These are phyloP conservation scores for Scheffersomyces amazonensis DNA, from an alignment of 805 yeast species.

Conservation along the genomic window DNA sequence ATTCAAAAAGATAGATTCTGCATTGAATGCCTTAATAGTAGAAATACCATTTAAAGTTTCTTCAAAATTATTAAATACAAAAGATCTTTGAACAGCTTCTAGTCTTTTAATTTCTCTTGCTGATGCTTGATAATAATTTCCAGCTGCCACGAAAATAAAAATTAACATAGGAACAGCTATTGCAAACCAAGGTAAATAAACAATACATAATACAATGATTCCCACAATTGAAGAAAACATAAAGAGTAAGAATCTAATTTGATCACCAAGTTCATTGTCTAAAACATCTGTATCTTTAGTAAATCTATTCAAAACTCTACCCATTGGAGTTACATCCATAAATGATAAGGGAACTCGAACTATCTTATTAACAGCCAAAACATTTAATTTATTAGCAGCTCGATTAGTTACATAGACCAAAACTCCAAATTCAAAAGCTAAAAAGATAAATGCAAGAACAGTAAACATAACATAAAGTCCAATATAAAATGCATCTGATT, in stretches of 20 bases:
- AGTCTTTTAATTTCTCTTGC: conserved; percentile 74
- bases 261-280: conserved; percentile 72
- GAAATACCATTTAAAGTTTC: conserved; percentile 66
- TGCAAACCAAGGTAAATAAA: conserved; percentile 75
- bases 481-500: conserved; percentile 55
- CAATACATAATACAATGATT: conserved; percentile 60
- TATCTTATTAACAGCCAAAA: conserved; percentile 52
- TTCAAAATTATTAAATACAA: conserved; percentile 67
- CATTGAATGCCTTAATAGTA: conserved; percentile 60
- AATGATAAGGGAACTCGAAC: conserved; percentile 74
- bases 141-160: conserved; percentile 39
- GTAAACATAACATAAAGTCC: conserved; percentile 65
- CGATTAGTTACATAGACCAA: conserved; percentile 45
- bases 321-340: conserved; percentile 80
- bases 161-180: conserved; percentile 57
- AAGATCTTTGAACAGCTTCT: conserved; percentile 69
- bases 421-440: conserved; percentile 38
- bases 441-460: conserved; percentile 37
- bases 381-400: conserved; percentile 54
- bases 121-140: conserved; percentile 64
- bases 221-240: conserved; percentile 55
- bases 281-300: conserved; percentile 79
- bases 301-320: conserved; percentile 75
- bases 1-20: conserved; percentile 43
- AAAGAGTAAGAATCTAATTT: conserved; percentile 53